Conservation (phyloP, 371 early-diverging fungal species). For the Mortierella sp. region DNA sequence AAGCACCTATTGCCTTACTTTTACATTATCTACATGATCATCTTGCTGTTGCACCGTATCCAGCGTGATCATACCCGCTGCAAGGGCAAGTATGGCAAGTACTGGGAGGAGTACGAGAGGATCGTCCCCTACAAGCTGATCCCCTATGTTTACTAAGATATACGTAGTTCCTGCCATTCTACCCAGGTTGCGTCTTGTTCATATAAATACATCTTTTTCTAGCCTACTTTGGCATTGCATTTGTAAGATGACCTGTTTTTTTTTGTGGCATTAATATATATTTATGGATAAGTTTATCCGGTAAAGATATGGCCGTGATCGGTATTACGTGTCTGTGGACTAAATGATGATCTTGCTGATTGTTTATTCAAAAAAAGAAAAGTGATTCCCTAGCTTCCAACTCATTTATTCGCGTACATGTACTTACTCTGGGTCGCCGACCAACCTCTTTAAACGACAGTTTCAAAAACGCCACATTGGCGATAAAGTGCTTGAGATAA, state of each 20-base stretch:
- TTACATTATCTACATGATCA: constrained; percentile 81
- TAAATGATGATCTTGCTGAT: no score
- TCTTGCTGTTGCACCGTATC: constrained; percentile 74
- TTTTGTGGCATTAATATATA: background rate
- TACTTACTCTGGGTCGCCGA: no score
- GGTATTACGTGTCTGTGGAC: no score
- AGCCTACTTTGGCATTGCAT: no score
- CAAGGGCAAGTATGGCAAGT: constrained; percentile 80
- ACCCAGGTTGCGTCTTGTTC: background rate
- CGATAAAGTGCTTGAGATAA: constrained; percentile 16
- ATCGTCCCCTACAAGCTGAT: constrained; percentile 74
- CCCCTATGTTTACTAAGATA: constrained; percentile 57
- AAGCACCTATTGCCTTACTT: constrained; percentile 75
- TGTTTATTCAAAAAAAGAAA: no score
- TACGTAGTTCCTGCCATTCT: background rate
- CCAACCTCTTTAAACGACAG: no score
- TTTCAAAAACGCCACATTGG: background rate
- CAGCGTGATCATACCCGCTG: constrained; percentile 75
- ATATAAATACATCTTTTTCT: background rate
- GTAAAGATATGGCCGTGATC: no score
- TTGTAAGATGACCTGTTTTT: no score
- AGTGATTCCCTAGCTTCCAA: no score
- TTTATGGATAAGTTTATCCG: no score
- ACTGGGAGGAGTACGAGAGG: constrained; percentile 78
- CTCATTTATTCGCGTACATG: no score